Evolutionary conservation across 1,284 basidiomycete genomes (phyloP), one percentile per base, ranked within the genome.

Genomic region (Inonotus hispidus): DNA sequence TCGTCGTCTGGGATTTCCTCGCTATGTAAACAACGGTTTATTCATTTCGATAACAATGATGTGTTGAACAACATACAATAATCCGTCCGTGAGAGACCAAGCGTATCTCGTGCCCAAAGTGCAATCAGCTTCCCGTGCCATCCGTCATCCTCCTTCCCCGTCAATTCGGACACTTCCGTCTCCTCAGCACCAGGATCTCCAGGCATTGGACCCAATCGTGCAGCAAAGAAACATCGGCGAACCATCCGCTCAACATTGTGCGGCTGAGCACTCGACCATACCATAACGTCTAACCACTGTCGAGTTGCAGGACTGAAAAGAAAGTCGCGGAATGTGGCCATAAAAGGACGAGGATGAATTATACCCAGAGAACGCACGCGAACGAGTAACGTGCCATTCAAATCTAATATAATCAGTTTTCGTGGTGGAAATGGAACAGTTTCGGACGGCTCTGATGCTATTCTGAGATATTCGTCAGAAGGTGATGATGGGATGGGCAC

Each of bases 241-340:
- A 88, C 85, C 88, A 91, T 90, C 65, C 84, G 82, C 0, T 77
- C 72, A 2, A 95, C 93, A 67, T 85, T 93, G 60, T 86, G 82
- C 0, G 89, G 87, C 69, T 92, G 87, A 1, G 92, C 92, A 0
- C 87, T 90, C 65, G 88, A 91, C 92, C 93, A 95, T 0, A 95
- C 82, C 83, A 94, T 90, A 4, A 87, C 84, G 63, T 93, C 88
- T 29, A 92, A 79, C 83, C 87, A 89, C 19, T 67, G 66, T 39
- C 71, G 73, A 23, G 84, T 88, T 29, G 74, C 66, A 0, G 76
- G 72, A 56, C 84, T 81, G 61, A 89, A 84, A 3, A 88, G 71
- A 68, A 88, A 94, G 1, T 79, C 72, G 6, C 82, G 69, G 66
- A 94, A 88, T 1, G 84, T 73, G 1, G 73, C 67, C 67, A 93